Percentiles rank a stretch among this genome's conserved stretches.
phyloP scores from a whole-genome alignment of 2,329 filamentous ascomycete genomes.

The Fusarium sp. region DNA sequence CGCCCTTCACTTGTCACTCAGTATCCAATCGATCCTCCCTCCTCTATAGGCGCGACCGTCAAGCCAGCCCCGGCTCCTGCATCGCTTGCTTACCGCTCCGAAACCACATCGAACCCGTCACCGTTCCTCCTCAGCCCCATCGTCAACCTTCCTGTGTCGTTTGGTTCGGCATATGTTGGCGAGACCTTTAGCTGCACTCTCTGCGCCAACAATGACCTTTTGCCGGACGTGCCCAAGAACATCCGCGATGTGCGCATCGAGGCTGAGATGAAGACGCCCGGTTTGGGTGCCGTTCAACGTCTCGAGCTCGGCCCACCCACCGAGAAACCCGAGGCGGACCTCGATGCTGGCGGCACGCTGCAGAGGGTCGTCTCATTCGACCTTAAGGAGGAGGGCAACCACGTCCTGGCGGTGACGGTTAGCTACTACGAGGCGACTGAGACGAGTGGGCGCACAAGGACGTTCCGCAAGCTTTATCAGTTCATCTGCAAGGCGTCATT shows the following conservation, averaged over 20 bases:
- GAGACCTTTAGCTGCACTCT: conserved; percentile 95
- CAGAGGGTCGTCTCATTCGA: conserved; percentile 88
- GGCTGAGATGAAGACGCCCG: conserved; percentile 95
- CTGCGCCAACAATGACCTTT: conserved; percentile 89
- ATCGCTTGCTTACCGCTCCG: conserved; percentile 75
- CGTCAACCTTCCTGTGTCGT: conserved; percentile 88
- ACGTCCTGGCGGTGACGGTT: conserved; percentile 92
- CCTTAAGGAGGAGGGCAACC: conserved; percentile 92
- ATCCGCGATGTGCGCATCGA: conserved; percentile 84
- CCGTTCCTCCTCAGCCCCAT: conserved; percentile 70
- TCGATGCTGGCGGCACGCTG: conserved; percentile 73
- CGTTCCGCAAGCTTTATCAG: conserved; percentile 95
- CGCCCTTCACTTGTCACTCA: conserved; percentile 81
- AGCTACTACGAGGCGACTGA: conserved; percentile 91
- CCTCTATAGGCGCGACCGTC: conserved; percentile 51
- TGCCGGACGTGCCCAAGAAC: conserved; percentile 50
- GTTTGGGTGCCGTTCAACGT: conserved; percentile 66
- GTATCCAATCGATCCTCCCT: conserved; percentile 66
- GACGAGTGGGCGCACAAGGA: conserved; percentile 76
- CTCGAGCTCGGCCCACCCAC: conserved; percentile 65
- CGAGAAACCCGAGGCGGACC: conserved; percentile 52
- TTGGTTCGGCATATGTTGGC: conserved; percentile 94
- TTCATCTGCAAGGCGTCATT: conserved; percentile 93
- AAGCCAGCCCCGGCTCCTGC: conserved; percentile 64
- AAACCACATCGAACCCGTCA: conserved; percentile 58